These are phyloP conservation scores for Extremus antarcticus DNA, from an alignment of 495 filamentous ascomycete genomes.

Conservation along the genomic window DNA sequence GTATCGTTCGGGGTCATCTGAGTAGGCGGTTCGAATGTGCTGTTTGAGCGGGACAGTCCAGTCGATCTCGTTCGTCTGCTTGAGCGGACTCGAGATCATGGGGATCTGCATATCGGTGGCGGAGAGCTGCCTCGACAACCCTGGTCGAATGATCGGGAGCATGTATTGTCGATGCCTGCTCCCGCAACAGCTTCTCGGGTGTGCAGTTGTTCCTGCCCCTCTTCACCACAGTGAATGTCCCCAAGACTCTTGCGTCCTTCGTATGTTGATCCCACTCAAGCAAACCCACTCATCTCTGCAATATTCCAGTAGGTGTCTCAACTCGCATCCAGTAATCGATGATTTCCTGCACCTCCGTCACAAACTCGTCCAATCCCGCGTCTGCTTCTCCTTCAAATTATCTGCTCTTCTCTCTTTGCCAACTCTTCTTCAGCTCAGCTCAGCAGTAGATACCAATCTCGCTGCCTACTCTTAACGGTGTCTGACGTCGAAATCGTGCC, in stretches of 20 bases:
- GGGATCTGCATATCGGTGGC: conserved; percentile 51
- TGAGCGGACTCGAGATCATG: conserved; percentile 86
- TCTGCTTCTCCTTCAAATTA: too few species aligned
- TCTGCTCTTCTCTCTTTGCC: too few species aligned
- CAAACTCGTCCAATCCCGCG: neutral
- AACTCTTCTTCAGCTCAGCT: too few species aligned
- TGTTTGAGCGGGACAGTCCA: conserved; percentile 88
- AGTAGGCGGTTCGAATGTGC: conserved; percentile 88
- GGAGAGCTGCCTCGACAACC: neutral
- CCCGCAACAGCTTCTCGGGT: too few species aligned
- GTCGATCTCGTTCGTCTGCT: conserved; percentile 99
- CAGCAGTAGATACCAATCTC: neutral
- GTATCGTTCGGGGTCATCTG: conserved; percentile 92
- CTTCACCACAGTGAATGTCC: neutral
- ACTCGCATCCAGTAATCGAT: neutral
- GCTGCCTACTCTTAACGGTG: neutral
- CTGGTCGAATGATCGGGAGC: neutral
- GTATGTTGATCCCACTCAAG: neutral
- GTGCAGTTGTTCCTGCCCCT: neutral
- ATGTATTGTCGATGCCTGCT: neutral
- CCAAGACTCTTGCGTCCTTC: neutral
- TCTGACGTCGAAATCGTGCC: neutral
- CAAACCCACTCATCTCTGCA: neutral
- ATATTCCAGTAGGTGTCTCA: too few species aligned
- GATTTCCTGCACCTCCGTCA: neutral